These are phyloP conservation scores for Acer negundo DNA, from an alignment of 345 rosid species.

Conservation along the genomic window DNA sequence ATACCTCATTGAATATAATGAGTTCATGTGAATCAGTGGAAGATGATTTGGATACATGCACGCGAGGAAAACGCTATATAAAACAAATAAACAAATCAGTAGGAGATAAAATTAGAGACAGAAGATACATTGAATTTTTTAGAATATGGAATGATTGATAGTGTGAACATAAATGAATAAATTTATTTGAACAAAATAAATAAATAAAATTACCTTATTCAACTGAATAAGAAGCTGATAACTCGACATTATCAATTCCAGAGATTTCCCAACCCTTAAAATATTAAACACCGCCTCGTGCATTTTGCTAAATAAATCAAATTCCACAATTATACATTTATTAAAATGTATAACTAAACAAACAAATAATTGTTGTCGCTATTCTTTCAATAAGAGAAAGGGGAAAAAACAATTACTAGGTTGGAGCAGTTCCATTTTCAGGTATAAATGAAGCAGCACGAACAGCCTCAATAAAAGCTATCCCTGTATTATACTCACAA, in stretches of 20 bases:
- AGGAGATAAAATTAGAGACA: background rate
- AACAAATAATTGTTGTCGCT: background rate
- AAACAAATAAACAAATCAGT: background rate
- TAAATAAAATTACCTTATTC: constrained; percentile 47
- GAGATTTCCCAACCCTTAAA: constrained; percentile 55
- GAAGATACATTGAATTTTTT: background rate
- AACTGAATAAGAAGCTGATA: constrained; percentile 68
- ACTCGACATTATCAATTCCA: constrained; percentile 72
- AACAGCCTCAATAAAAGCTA: constrained; percentile 81
- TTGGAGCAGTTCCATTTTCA: constrained; percentile 53
- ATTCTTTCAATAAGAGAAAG: background rate
- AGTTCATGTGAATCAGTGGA: constrained; percentile 28
- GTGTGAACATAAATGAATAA: background rate
- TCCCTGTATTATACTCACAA: constrained; percentile 36
- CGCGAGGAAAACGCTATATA: constrained; percentile 57
- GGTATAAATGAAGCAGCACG: constrained; percentile 57
- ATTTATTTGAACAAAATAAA: background rate
- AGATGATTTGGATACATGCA: constrained; percentile 34
- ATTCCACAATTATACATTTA: background rate
- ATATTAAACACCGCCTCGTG: constrained; percentile 65
- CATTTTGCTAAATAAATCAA: constrained; percentile 58
- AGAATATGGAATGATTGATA: background rate
- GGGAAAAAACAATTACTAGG: constrained; percentile 37
- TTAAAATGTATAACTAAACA: background rate
- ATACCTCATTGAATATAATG: constrained; percentile 57